Evolutionary conservation across 768 basidiomycete genomes (phyloP), one percentile per base, ranked within the genome.

Genomic region (Termitomyces sp.): DNA sequence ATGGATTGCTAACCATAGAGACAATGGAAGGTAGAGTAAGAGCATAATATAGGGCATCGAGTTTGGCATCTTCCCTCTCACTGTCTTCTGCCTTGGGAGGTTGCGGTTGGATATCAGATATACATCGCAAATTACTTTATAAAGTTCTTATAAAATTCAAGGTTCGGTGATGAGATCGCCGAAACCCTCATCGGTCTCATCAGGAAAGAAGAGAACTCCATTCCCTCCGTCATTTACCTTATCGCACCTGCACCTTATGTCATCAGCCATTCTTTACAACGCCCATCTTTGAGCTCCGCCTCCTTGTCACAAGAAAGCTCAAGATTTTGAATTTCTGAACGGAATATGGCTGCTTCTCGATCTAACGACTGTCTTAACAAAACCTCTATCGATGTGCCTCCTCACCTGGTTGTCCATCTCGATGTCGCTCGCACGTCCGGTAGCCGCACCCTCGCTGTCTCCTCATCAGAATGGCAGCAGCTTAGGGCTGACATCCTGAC

Each of bases 401-500:
- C 14, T 35, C 38, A 11, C 7, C 12, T 27, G 3, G 12, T 25
- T 21, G 25, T 56, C 25, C 59, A 56, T 43, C 56, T 61, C 32
- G 40, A 53, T n/a, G 56, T 61, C 21, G 54, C 29, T 21, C 59
- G 59, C 16, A 50, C 41, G 14, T 11, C 6, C 46, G 40, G 35
- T 12, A 49, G 49, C 29, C 27, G 40, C 29, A 38, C 51, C n/a
- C 51, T 44, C 14, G 12, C 27, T 5, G 29, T 46, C 29, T 10
- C 51, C 10, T 46, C 47, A 3, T 5, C 41, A 10, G 59, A 42
- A 41, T 54, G 62, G 62, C 53, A 43, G 17, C 32, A 38, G 25
- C 49, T 63, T 8, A 46, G 48, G 27, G 32, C 56, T 25, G 44
- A 50, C 10, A 52, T 63, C 21, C 40, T 63, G 5, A 16, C 11